Evolutionary conservation across 1,139 yeast species (phyloP), one percentile per base, ranked within the genome.

Genomic region (Candida sp.): DNA sequence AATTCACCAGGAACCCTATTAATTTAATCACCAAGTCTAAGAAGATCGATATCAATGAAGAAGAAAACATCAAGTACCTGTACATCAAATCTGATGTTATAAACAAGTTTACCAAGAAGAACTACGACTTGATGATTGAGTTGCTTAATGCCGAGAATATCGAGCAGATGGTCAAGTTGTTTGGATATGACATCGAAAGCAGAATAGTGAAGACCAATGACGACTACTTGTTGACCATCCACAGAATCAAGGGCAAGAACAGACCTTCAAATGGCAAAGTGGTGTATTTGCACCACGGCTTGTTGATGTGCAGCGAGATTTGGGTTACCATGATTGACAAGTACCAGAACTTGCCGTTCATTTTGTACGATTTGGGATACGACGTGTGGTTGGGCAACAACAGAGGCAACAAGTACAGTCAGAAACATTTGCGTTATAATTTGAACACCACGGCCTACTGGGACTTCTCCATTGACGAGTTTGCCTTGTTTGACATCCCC

Each of bases 311-410:
- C 63, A 85, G 96, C 47, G 98, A 93, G 62, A 82, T 93, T 7
- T 90, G 97, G 98, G 84, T 89, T 43, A 83, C 94, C 31, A 85
- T 84, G 81, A 66, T 85, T 34, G 82, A 85, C 12, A 81, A 84
- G 42, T 64, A 81, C 39, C 76, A 79, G 48, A 89, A 90, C 61
- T 68, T 93, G 49, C 97, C 98, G 0, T 87, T 89, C 62, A 73
- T 83, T 2, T 75, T 93, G 44, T 90, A 87, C 51, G 93, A 90
- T 55, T 66, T 85, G 54, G 97, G 97, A 3, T 91, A 85, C 65
- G 97, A 91, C 63, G 96, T 91, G n/a, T 91, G 96, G 93, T 70
- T 91, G 56, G 97, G 97, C 1, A 91, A 91, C 66, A 91, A 91
- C 63, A 73, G 97, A 49, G 97, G 97, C 26, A 92, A 91, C 70